Evolutionary conservation across 2,329 filamentous ascomycete genomes (phyloP).

Genomic region (Alternaria novae-zelandiae): DNA sequence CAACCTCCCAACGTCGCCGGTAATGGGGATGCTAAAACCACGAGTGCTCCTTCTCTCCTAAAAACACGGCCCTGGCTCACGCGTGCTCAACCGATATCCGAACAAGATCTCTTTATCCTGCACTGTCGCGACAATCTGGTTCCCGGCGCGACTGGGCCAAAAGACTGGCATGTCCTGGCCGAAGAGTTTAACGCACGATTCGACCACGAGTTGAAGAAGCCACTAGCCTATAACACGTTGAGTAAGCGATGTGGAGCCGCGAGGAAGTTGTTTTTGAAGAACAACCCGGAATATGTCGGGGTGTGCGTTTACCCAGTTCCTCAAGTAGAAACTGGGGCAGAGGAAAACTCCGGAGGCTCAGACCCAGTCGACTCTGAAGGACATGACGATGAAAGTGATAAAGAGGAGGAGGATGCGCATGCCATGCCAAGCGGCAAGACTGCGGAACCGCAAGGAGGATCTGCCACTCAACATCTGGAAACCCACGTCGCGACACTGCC

Average conservation of each 20-base stretch:
- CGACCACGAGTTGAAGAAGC: background rate
- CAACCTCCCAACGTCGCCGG: background rate
- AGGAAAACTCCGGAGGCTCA: background rate
- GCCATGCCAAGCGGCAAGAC: background rate
- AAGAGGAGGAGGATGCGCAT: rapidly evolving
- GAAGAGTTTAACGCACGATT: conserved; percentile 8
- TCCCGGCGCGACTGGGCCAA: background rate
- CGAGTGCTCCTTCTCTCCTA: background rate
- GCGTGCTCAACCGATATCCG: background rate
- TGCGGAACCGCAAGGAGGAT: background rate
- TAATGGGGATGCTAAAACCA: background rate
- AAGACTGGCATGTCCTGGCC: conserved; percentile 1
- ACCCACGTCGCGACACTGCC: background rate
- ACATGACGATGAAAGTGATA: background rate
- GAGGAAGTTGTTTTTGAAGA: conserved; percentile 1
- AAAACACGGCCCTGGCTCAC: background rate
- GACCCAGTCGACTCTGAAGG: background rate
- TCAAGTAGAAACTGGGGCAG: background rate
- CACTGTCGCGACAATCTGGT: conserved; percentile 6
- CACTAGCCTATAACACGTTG: background rate
- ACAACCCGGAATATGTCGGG: background rate
- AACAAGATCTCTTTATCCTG: conserved; percentile 3
- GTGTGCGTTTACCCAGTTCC: background rate
- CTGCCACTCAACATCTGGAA: background rate
- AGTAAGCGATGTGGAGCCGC: background rate